Conservation (phyloP, 345 rosid species). For the Aquilaria yunnanensis region DNA sequence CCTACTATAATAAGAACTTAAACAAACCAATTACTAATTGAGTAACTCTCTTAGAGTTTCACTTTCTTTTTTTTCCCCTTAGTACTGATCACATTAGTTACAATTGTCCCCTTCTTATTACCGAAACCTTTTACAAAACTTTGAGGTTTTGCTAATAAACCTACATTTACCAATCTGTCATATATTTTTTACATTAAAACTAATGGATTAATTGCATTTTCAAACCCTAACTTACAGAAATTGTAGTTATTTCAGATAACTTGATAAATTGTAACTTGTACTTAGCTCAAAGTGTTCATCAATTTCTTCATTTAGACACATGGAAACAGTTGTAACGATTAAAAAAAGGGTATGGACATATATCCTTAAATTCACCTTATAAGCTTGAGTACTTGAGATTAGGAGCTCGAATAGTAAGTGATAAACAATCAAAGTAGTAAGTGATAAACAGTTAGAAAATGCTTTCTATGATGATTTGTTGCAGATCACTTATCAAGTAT, state of each 20-base stretch:
- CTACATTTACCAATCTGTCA: too few species aligned
- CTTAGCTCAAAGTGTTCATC: conserved; percentile 77
- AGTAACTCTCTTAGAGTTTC: too few species aligned
- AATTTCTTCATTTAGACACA: conserved; percentile 81
- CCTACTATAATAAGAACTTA: too few species aligned
- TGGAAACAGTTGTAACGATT: conserved; percentile 56
- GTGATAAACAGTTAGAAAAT: conserved; percentile 62
- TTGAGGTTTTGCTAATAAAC: too few species aligned
- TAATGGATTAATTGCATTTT: too few species aligned
- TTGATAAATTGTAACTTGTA: conserved; percentile 63
- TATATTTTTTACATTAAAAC: too few species aligned
- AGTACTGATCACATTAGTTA: too few species aligned
- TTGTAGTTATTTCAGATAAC: conserved; percentile 13
- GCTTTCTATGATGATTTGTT: conserved; percentile 71
- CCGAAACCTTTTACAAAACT: too few species aligned
- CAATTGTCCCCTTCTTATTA: too few species aligned
- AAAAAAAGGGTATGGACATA: conserved; percentile 73
- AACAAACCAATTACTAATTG: too few species aligned
- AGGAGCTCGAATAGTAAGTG: conserved; percentile 59
- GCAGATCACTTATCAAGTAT: conserved; percentile 67
- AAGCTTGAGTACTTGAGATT: conserved; percentile 72
- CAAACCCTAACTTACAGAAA: too few species aligned
- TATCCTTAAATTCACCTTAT: conserved; percentile 86
- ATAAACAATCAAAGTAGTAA: conserved; percentile 77
- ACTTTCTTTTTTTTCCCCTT: too few species aligned